These are phyloP conservation scores for Cucumis cinereus DNA, from an alignment of 306 rosid genomes.

Conservation along the genomic window DNA sequence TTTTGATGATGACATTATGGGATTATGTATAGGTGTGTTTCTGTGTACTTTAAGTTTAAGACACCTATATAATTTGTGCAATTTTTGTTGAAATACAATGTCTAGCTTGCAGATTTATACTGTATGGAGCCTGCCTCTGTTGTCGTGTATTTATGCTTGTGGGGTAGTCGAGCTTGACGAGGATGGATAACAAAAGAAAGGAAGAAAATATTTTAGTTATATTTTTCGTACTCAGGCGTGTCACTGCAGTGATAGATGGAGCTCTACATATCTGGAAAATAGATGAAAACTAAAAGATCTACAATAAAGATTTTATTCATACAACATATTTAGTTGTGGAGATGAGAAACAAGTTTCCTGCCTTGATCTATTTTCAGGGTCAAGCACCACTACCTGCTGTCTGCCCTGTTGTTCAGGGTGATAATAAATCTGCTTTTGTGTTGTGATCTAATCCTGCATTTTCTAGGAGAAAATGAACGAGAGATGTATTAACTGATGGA, in stretches of 20 bases:
- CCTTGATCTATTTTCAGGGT: not conserved
- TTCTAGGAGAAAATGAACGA: not conserved
- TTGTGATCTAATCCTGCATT: not conserved
- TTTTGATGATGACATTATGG: slow-evolving; percentile 33
- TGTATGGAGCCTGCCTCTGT: not conserved
- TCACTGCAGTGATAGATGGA: not conserved
- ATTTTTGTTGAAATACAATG: not conserved
- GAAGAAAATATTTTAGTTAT: not conserved
- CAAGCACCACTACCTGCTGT: not conserved
- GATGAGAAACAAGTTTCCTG: not conserved
- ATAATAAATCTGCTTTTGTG: not conserved
- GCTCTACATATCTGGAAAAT: not conserved
- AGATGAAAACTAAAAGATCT: not conserved
- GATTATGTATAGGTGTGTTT: slow-evolving; percentile 30
- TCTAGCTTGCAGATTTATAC: not conserved
- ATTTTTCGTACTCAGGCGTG: not conserved
- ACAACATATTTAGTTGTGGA: not conserved
- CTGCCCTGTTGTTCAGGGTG: not conserved
- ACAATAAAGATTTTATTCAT: not conserved
- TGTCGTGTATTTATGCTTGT: not conserved
- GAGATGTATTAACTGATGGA: not conserved
- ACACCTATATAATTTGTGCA: not conserved
- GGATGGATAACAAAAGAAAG: not conserved
- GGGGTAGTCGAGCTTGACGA: not conserved
- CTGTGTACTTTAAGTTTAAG: slow-evolving; percentile 1